Base-by-base conservation (phyloP, 257 asterid genomes). In the Euphrasia confusa region DNA sequence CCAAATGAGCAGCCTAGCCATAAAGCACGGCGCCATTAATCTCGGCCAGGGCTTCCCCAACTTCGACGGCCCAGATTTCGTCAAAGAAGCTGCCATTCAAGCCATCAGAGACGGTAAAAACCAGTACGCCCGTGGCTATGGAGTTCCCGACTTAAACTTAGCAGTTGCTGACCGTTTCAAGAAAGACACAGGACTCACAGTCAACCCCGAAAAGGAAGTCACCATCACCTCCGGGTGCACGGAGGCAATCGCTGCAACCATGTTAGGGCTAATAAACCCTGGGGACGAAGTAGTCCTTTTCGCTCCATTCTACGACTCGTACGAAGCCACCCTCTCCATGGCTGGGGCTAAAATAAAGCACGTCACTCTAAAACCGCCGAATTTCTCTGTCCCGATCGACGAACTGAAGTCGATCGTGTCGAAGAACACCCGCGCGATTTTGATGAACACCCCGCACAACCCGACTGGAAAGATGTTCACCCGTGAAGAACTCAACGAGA, bases 41-140 rank as follows among this genome's bases (percentile, higher is more conserved):
- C 99, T 93, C 0, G 99, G 99, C 5, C 99, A 93, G 70, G 99
- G 99, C 72, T 93, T 93, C 61, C 99, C 99, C 66, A 93, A 93
- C 72, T 89, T 93, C 8, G 99, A 93, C n/a, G 97, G 99, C 52
- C 99, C 99, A 3, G 96, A 89, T 17, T 93, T 93, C 64, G 96
- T 93, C 14, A 93, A 93, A 71, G 96, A 93, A 72, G 99, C 99
- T 2, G 97, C 99, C 54, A 89, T 93, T 54, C 84, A 89, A 57
- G 95, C 94, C 72, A 78, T 89, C 18, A 81, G 67, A 58, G 95
- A 83, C 33, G 82, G 97, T 54, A 81, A 87, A 65, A 93, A 93
- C 48, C 99, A 93, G 60, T 89, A 93, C 30, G 99, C 99, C 39
- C 97, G 99, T 57, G 99, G 99, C 35, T 83, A 81, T 39, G 99